Evolutionary conservation across 2,329 filamentous ascomycete genomes (phyloP), one percentile per base, ranked within the genome.

Genomic region (Xylaria sp.): DNA sequence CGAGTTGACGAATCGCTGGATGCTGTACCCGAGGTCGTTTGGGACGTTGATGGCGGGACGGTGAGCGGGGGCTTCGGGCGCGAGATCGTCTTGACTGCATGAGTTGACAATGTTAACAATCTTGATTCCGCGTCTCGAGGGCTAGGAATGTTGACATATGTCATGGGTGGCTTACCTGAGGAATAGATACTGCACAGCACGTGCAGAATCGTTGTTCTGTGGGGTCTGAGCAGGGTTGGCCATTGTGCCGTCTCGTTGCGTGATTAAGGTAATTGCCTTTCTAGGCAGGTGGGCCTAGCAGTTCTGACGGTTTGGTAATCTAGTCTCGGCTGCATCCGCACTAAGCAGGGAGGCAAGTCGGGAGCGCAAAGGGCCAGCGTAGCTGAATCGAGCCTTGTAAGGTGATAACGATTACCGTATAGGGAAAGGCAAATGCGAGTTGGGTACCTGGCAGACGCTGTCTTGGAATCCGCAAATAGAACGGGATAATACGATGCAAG

Each of bases 1-100:
- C 33, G 70, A 63, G 48, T 72, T 68, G 23, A 70, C 48, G 55
- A 67, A 73, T n/a, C 71, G 68, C 27, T 70, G 64, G 43, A 73
- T 43, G 48, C 62, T 72, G 56, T 73, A 73, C n/a, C 60, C 54
- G 8, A 65, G 43, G 35, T 73, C 70, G 19, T 61, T 58, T 3
- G 70, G 69, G 13, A 71, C 71, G 38, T 69, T 58, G 40, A 73
- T 44, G 1, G 49, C 46, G 1, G 71, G 69, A 8, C 66, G 64
- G 37, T 66, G 62, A 27, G 41, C 40, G 17, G 55, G 56, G 43
- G 29, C 21, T 48, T 65, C 63, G 13, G 64, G 13, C 19, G 54
- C 54, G 10, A 31, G 46, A 37, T 67, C 59, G 51, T 64, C 62
- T 63, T 67, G 64, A 35, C 66, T 70, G 38, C 31, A 49, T 29